Percentiles rank a stretch among this genome's conserved stretches.
phyloP scores from a whole-genome alignment of 352 stramenopile species.

The Ophiocytium majus region DNA sequence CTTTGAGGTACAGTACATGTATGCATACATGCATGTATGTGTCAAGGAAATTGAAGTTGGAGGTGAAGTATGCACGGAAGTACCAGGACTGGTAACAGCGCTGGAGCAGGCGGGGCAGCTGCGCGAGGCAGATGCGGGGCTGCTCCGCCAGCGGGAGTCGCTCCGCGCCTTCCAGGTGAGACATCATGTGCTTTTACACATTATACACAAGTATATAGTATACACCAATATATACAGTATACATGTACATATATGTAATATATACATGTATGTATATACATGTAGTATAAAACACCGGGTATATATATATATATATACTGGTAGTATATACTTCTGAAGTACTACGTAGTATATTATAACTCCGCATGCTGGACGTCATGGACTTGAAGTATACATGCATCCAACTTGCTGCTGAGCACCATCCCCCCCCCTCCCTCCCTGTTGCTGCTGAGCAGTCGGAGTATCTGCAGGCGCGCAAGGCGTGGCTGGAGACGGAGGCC shows the following conservation, averaged over 20 bases:
- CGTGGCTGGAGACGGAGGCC: conserved; percentile 30
- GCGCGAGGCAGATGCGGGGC: too few relatives aligned
- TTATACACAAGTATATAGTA: neutral
- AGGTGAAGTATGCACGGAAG: neutral
- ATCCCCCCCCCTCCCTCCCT: too few relatives aligned
- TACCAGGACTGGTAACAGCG: neutral
- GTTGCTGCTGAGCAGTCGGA: too few relatives aligned
- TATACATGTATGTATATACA: too few relatives aligned
- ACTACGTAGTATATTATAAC: too few relatives aligned
- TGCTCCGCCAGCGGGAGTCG: neutral
- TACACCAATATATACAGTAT: neutral
- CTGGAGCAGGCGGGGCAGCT: neutral
- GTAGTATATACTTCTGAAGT: neutral
- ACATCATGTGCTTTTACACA: neutral
- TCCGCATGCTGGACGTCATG: too few relatives aligned
- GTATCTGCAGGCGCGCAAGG: conserved; percentile 38
- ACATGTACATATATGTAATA: too few relatives aligned
- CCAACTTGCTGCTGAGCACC: neutral
- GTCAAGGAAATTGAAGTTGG: neutral
- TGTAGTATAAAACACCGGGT: too few relatives aligned
- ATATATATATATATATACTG: too few relatives aligned
- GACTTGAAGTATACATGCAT: neutral
- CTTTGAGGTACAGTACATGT: neutral
- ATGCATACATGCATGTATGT: too few relatives aligned
- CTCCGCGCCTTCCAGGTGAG: conserved; percentile 31